These are phyloP conservation scores for Dipodascus albidus DNA, from an alignment of 805 yeast species.

Conservation along the genomic window DNA sequence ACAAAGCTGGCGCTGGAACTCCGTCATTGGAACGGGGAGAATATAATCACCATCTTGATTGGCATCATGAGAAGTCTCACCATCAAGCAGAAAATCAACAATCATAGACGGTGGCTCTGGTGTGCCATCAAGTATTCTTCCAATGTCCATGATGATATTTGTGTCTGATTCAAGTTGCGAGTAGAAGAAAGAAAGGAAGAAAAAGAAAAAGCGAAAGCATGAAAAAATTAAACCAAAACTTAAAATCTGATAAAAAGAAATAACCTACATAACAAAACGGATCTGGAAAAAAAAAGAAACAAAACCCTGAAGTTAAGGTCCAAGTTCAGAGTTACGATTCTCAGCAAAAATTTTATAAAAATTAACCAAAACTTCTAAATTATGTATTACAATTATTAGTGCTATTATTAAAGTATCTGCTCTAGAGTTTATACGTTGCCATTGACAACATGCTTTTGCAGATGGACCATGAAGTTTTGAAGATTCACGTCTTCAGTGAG, in stretches of 20 bases:
- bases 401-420: conserved; percentile 9
- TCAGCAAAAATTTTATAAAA: neutral
- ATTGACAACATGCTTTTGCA: conserved; percentile 79
- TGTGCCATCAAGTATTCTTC: conserved; percentile 65
- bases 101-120: conserved; percentile 57
- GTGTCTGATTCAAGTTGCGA: neutral
- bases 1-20: conserved; percentile 76
- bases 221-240: neutral
- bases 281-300: neutral
- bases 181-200: neutral
- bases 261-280: too few relatives aligned
- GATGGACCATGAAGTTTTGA: conserved; percentile 90
- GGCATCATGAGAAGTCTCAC: conserved; percentile 7
- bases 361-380: neutral
- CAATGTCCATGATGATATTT: conserved; percentile 46
- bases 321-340: neutral
- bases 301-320: neutral
- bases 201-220: neutral
- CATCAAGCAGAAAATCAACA: conserved; percentile 27
- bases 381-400: neutral
- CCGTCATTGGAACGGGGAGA: conserved; percentile 73
- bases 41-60: conserved; percentile 48
- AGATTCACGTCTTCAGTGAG: conserved; percentile 93
- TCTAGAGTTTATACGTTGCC: conserved; percentile 18
- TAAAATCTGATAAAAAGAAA: neutral